A percentile compares a stretch with the other conserved stretches of the same genome.
Conservation (phyloP, 2,329 filamentous ascomycete species). For the Aspergillus sergii region DNA sequence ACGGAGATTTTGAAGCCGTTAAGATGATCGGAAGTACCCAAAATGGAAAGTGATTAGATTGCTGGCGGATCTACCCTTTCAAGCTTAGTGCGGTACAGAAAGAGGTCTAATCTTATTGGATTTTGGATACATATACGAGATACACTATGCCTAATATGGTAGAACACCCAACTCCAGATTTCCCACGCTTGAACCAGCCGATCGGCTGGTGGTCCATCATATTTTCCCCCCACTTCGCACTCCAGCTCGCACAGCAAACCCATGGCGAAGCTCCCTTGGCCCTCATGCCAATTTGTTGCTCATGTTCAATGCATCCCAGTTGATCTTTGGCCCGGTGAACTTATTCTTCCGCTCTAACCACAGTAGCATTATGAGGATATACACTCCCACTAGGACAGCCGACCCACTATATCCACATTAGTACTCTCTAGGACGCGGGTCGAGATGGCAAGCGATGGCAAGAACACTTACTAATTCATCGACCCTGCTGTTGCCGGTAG, state of each 20-base stretch:
- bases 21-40: too few species aligned
- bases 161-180: not conserved
- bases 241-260: not conserved
- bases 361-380: constrained; percentile 8
- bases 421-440: constrained; percentile 17
- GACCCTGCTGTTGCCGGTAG: constrained; percentile 46
- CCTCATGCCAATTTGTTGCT: not conserved
- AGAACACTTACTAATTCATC: constrained; percentile 49
- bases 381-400: constrained; percentile 40
- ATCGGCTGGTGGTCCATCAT: not conserved
- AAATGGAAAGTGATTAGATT: too few species aligned
- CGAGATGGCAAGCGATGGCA: not conserved
- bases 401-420: constrained; percentile 27
- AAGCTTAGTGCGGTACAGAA: not conserved
- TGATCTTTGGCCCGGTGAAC: constrained; percentile 17
- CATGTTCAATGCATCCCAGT: constrained; percentile 9
- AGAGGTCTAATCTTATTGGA: not conserved
- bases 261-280: not conserved
- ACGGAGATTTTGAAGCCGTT: not conserved
- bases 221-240: not conserved
- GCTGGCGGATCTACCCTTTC: not conserved
- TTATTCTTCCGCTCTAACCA: constrained; percentile 12
- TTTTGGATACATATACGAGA: not conserved
- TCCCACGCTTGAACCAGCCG: not conserved
- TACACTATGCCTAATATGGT: not conserved